Conservation (phyloP, 2,329 filamentous ascomycete genomes). For the Daldinia eschscholtzii region DNA sequence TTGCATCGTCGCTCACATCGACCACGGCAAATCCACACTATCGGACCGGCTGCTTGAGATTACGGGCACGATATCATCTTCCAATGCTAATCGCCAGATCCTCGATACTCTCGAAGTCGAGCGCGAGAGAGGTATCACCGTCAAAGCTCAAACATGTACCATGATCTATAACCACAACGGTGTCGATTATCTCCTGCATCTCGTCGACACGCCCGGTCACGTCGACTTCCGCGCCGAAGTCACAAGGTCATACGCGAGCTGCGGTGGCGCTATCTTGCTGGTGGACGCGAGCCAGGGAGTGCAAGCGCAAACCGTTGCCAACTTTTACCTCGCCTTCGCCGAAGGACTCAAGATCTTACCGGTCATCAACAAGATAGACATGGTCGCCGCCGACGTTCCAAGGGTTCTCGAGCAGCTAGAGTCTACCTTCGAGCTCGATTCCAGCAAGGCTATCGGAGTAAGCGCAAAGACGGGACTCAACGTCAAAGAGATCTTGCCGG, state of each 20-base stretch:
- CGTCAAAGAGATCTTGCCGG: slow-evolving; percentile 84
- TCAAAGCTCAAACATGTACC: slow-evolving; percentile 98
- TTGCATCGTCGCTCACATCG: slow-evolving; percentile 98
- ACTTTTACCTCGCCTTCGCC: slow-evolving; percentile 97
- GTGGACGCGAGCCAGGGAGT: slow-evolving; percentile 97
- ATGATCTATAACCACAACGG: slow-evolving; percentile 94
- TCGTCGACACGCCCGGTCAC: slow-evolving; percentile 97
- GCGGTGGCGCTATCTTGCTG: slow-evolving; percentile 89
- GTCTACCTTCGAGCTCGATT: slow-evolving; percentile 87
- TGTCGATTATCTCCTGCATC: slow-evolving; percentile 90
- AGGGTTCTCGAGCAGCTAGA: slow-evolving; percentile 88
- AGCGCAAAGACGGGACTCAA: slow-evolving; percentile 96
- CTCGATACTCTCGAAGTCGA: slow-evolving; percentile 98
- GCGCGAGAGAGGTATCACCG: slow-evolving; percentile 94
- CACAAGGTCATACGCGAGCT: slow-evolving; percentile 94
- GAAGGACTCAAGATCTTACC: slow-evolving; percentile 89
- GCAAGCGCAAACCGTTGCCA: slow-evolving; percentile 97
- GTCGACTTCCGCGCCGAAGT: slow-evolving; percentile 98
- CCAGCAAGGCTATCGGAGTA: slow-evolving; percentile 76
- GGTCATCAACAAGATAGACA: slow-evolving; percentile 96
- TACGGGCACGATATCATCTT: slow-evolving; percentile 90
- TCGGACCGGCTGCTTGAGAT: slow-evolving; percentile 92
- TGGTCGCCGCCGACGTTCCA: slow-evolving; percentile 88
- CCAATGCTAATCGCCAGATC: slow-evolving; percentile 89
- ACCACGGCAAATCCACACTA: slow-evolving; percentile 97